phyloP scores from a whole-genome alignment of 129 eudicot species.

The Flaveria brownii region DNA sequence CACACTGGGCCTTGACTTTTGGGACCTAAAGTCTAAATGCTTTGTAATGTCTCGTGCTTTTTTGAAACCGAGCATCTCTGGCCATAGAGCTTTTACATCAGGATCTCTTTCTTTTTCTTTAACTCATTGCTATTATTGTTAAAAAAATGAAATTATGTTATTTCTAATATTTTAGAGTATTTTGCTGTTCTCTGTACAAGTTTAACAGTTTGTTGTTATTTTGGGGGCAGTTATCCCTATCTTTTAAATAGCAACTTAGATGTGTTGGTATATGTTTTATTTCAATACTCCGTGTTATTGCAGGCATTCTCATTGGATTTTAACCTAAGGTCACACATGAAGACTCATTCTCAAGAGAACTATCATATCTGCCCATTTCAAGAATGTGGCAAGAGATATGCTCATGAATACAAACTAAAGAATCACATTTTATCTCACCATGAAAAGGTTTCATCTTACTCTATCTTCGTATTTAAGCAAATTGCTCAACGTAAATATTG shows the following conservation, averaged over 20 bases:
- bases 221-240: background rate
- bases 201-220: background rate
- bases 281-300: constrained; percentile 19
- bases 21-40: no score
- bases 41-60: no score
- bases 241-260: background rate
- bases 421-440: constrained; percentile 85
- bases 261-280: background rate
- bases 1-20: no score
- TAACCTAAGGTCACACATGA: constrained; percentile 91
- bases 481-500: constrained; percentile 10
- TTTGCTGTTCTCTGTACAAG: background rate
- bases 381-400: constrained; percentile 95
- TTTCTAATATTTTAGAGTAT: background rate
- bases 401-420: constrained; percentile 94
- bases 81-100: background rate
- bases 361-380: constrained; percentile 88
- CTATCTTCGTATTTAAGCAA: background rate
- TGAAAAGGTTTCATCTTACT: constrained; percentile 63
- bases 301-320: constrained; percentile 99
- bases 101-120: background rate
- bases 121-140: background rate
- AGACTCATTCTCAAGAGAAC: constrained; percentile 95
- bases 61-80: background rate
- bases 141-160: background rate